Conservation (phyloP, 1,284 basidiomycete genomes). For the Phaffia rhodozyma region DNA sequence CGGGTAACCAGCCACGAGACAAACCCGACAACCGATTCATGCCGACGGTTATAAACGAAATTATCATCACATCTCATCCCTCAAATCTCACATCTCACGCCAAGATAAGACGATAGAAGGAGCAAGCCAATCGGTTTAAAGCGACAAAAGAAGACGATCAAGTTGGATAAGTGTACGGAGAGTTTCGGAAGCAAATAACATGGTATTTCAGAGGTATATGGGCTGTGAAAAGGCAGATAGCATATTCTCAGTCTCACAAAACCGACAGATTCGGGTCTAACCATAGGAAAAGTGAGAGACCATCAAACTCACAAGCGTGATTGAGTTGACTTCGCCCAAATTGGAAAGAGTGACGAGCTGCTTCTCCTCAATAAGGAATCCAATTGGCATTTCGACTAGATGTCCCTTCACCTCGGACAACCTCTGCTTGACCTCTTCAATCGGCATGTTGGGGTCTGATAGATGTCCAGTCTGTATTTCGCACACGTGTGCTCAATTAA, state of each 20-base stretch:
- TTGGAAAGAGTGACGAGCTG: not conserved
- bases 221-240: not conserved
- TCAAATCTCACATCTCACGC: too few relatives aligned
- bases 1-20: too few relatives aligned
- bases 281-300: too few relatives aligned
- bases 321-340: conserved; percentile 3
- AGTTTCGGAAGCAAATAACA: too few relatives aligned
- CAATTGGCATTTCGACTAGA: conserved; percentile 39
- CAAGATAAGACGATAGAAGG: not conserved
- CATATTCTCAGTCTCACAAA: not conserved
- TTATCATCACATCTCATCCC: too few relatives aligned
- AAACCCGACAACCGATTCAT: too few relatives aligned
- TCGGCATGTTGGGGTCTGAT: conserved; percentile 46
- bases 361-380: conserved; percentile 12
- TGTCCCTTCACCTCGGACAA: conserved; percentile 50
- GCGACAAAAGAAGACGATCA: too few relatives aligned
- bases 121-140: too few relatives aligned
- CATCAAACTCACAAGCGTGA: conserved; percentile 2
- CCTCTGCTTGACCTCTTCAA: conserved; percentile 58
- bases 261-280: not conserved
- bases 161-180: too few relatives aligned
- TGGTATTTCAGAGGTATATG: not conserved
- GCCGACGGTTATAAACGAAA: too few relatives aligned
- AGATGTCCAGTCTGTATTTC: conserved; percentile 73
- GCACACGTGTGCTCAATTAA: conserved; percentile 22